phyloP scores from a whole-genome alignment of 345 rosid genomes.

The Lepidium sativum region DNA sequence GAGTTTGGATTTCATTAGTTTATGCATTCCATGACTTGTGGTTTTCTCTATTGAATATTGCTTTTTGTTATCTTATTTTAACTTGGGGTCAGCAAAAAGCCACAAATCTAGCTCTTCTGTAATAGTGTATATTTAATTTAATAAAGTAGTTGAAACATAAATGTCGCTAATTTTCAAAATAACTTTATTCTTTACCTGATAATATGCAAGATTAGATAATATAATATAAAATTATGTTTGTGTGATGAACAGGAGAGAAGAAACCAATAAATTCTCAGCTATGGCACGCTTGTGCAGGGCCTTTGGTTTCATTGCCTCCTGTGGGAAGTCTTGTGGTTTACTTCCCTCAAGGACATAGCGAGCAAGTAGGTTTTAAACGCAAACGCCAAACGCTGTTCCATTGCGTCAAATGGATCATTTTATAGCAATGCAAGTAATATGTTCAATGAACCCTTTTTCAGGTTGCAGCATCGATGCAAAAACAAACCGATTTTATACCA shows the following conservation, averaged over 20 bases:
- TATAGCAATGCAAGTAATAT: background rate
- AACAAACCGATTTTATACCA: slow-evolving; percentile 65
- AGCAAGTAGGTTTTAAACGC: slow-evolving; percentile 48
- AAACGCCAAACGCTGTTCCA: background rate
- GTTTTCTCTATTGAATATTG: background rate
- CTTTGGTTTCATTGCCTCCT: slow-evolving; percentile 86
- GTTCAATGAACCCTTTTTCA: slow-evolving; percentile 20
- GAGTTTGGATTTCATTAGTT: slow-evolving; percentile 4
- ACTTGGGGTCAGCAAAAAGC: slow-evolving; percentile 10
- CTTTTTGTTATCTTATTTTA: background rate
- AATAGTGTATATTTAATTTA: slow-evolving; percentile 19
- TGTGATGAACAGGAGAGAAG: slow-evolving; percentile 58
- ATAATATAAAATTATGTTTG: background rate
- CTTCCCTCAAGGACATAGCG: slow-evolving; percentile 98
- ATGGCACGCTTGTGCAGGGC: slow-evolving; percentile 99
- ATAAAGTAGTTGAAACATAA: slow-evolving; percentile 10
- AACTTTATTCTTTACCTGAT: background rate
- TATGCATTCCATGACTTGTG: slow-evolving; percentile 11
- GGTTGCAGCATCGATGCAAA: slow-evolving; percentile 96
- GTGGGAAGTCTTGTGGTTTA: slow-evolving; percentile 91
- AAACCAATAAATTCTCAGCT: slow-evolving; percentile 74
- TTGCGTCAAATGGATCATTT: background rate
- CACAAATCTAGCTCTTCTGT: slow-evolving; percentile 12
- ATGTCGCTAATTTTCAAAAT: background rate
- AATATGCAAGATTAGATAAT: background rate